Percentiles rank a stretch among this genome's conserved stretches.
These are phyloP conservation scores for Aspergillus affinis DNA, from an alignment of 495 filamentous ascomycete species.

Conservation along the genomic window DNA sequence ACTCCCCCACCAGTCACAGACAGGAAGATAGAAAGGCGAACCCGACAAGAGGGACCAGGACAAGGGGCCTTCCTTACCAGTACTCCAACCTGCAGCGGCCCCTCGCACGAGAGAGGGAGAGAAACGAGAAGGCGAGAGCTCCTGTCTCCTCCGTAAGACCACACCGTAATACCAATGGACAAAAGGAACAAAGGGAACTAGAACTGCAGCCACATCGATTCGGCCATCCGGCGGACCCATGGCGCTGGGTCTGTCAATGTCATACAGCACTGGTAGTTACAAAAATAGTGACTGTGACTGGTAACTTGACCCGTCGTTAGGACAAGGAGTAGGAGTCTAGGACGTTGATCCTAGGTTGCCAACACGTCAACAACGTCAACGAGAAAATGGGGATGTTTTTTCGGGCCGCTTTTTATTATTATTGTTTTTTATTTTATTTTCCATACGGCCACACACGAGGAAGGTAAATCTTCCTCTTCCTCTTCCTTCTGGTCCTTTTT, in stretches of 20 bases:
- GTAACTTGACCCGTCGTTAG: neutral
- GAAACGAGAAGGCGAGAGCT: too few relatives aligned
- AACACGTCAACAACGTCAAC: slow-evolving; percentile 17
- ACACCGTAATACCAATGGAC: neutral
- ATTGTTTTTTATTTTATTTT: too few relatives aligned
- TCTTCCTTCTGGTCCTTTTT: neutral
- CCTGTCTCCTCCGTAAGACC: neutral
- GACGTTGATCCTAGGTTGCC: slow-evolving; percentile 7
- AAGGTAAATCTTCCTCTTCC: neutral
- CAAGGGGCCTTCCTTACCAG: neutral
- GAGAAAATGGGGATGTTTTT: slow-evolving; percentile 15
- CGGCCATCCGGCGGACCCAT: slow-evolving; percentile 18
- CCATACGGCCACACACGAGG: slow-evolving; percentile 18
- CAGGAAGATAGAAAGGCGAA: neutral
- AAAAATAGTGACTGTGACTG: neutral
- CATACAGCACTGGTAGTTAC: slow-evolving; percentile 9
- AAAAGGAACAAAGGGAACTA: slow-evolving; percentile 13
- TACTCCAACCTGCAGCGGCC: neutral
- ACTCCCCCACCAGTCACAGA: neutral
- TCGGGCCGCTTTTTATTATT: slow-evolving; percentile 6
- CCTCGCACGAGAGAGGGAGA: neutral
- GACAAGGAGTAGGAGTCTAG: neutral
- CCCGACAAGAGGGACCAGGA: neutral
- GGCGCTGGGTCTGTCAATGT: slow-evolving; percentile 16
- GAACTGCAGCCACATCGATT: slow-evolving; percentile 18